Evolutionary conservation across 2,329 filamentous ascomycete genomes (phyloP), one percentile per base, ranked within the genome.

Genomic region (Aspergillus floridensis): DNA sequence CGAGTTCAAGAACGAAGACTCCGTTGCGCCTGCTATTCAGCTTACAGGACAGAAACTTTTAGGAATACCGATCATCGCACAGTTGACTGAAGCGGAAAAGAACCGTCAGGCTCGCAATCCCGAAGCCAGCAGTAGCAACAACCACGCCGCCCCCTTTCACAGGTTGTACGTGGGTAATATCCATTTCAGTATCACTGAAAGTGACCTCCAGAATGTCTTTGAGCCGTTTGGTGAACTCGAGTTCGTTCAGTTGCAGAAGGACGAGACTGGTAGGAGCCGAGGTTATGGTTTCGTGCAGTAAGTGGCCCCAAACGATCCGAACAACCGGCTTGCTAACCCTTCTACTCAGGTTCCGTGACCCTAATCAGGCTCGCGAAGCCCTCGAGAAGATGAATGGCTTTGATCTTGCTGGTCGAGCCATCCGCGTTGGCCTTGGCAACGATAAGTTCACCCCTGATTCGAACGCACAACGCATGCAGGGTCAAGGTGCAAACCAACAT

Each of bases 401-500:
- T 80, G 95, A 98, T 79, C 88, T 99, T 69, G 95, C 95, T 71
- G 93, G 93, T 78, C 93, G 95, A 75, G 92, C 93, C 65, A 98
- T 99, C 76, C 92, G 95, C 75, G 96, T 99, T 77, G 95, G 95
- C 78, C 91, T 99, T 81, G 95, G 95, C 79, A 99, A 97, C 82
- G 95, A 99, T 90, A 98, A 98, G 86, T 98, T 98, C 80, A 98
- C 93, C 79, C 90, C 93, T 73, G 95, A 98, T 81, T 95, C 92
- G 79, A 96, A 92, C 78, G 90, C 92, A 74, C 92, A 96, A 81
- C 92, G 92, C 79, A 96, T 96, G 82, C 90, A 92, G 77, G 89
- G 90, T 74, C 88, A 90, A 77, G 88, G 81, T 72, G 79, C 69
- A 65, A 76, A 86, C 78, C 84, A 84, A 78, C 80, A 81, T 78